phyloP scores from a whole-genome alignment of 768 basidiomycete species.

The Coprinellus aureogranulatus region DNA sequence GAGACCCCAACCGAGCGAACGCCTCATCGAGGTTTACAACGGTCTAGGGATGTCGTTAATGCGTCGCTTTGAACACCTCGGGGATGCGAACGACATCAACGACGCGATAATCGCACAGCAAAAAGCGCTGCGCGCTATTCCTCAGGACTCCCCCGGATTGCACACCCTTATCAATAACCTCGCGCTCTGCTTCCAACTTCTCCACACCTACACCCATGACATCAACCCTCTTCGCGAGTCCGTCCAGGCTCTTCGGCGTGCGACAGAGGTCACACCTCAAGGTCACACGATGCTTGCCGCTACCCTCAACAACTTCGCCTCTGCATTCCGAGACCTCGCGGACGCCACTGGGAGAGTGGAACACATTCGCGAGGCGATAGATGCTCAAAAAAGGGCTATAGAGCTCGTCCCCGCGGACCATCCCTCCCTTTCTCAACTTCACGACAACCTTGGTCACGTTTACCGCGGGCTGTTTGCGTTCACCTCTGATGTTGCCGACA shows the following conservation, averaged over 20 bases:
- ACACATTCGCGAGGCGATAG: conserved; percentile 11
- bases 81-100: conserved; percentile 23
- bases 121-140: conserved; percentile 1
- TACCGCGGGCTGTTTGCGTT: conserved; percentile 11
- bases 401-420: conserved; percentile 17
- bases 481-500: not conserved
- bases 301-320: conserved; percentile 10
- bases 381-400: conserved; percentile 17
- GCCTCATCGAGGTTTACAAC: not conserved
- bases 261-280: conserved; percentile 8
- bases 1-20: too few species aligned
- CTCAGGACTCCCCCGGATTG: not conserved
- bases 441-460: not conserved
- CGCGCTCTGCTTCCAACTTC: conserved; percentile 12
- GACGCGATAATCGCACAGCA: conserved; percentile 9
- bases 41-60: conserved; percentile 20
- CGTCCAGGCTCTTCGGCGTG: conserved; percentile 5
- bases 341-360: not conserved
- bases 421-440: not conserved
- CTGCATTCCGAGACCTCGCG: not conserved
- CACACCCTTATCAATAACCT: conserved; percentile 6
- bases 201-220: conserved; percentile 4
- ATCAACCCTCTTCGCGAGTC: conserved; percentile 11
- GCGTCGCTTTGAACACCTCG: not conserved
- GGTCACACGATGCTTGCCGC: conserved; percentile 5